These are phyloP conservation scores for Lepidium campestre DNA, from an alignment of 441 rosid species.

Conservation along the genomic window DNA sequence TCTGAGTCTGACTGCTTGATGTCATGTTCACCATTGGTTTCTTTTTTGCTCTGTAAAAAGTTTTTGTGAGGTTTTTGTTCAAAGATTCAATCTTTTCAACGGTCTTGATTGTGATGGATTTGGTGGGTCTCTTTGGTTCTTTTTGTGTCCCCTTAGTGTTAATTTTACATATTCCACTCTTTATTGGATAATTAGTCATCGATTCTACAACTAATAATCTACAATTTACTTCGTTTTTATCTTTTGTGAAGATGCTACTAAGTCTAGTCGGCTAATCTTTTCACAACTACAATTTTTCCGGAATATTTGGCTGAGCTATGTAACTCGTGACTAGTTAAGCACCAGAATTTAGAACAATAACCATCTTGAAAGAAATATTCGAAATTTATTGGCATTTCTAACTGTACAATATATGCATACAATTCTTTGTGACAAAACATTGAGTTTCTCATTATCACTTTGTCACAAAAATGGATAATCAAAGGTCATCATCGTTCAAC, in stretches of 20 bases:
- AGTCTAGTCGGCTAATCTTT: background rate
- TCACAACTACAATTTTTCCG: background rate
- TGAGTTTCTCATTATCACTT: background rate
- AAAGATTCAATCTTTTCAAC: slow-evolving; percentile 26
- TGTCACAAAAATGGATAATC: slow-evolving; percentile 1
- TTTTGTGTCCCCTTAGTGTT: slow-evolving; percentile 24
- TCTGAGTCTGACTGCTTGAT: slow-evolving; percentile 17
- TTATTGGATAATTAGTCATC: slow-evolving; percentile 6
- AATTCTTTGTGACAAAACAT: background rate
- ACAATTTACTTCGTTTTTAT: background rate
- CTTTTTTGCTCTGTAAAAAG: background rate
- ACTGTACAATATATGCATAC: background rate
- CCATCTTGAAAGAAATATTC: background rate
- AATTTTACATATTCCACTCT: slow-evolving; percentile 19
- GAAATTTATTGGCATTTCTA: background rate
- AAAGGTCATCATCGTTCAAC: slow-evolving; percentile 2
- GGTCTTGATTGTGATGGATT: slow-evolving; percentile 28
- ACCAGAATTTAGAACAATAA: background rate
- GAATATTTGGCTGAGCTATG: background rate
- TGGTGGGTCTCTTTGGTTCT: slow-evolving; percentile 22
- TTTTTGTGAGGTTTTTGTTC: slow-evolving; percentile 1
- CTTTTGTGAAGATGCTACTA: background rate
- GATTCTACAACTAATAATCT: slow-evolving; percentile 12
- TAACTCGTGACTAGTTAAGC: background rate
- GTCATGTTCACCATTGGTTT: slow-evolving; percentile 26